Percentiles rank a stretch among this genome's conserved stretches.
Evolutionary conservation across 805 yeast genomes (phyloP).

Genomic region (Teunomyces kruisii): DNA sequence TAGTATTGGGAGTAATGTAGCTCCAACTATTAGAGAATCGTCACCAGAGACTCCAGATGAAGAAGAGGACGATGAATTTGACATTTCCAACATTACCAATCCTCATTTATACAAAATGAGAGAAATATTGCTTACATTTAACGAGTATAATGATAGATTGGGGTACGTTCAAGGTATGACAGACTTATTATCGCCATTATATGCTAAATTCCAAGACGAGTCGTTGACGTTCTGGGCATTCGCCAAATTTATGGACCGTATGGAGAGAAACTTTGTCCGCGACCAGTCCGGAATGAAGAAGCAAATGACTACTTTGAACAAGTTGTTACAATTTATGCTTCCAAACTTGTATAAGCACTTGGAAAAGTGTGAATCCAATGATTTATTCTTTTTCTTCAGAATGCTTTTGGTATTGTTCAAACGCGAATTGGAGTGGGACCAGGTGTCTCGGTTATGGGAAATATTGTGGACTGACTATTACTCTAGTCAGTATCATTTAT

Average conservation of each 20-base stretch:
- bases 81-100: constrained; percentile 65
- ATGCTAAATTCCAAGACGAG: constrained; percentile 66
- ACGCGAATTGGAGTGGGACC: constrained; percentile 81
- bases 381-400: constrained; percentile 89
- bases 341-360: constrained; percentile 83
- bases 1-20: constrained; percentile 20
- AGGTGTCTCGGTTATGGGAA: constrained; percentile 86
- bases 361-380: constrained; percentile 83
- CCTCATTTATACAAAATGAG: constrained; percentile 71
- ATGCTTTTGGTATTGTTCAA: constrained; percentile 96
- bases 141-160: constrained; percentile 75
- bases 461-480: constrained; percentile 85
- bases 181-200: constrained; percentile 85
- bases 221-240: constrained; percentile 86
- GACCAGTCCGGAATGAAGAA: constrained; percentile 92
- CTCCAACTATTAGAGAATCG: constrained; percentile 22
- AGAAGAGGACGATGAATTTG: constrained; percentile 46
- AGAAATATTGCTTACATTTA: constrained; percentile 81
- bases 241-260: constrained; percentile 81
- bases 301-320: constrained; percentile 82
- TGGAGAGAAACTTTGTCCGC: constrained; percentile 91
- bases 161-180: constrained; percentile 99
- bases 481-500: constrained; percentile 83
- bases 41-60: constrained; percentile 36
- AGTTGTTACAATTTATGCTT: constrained; percentile 84